Conservation (phyloP, 768 basidiomycete genomes). For the Suillus alpinus region DNA sequence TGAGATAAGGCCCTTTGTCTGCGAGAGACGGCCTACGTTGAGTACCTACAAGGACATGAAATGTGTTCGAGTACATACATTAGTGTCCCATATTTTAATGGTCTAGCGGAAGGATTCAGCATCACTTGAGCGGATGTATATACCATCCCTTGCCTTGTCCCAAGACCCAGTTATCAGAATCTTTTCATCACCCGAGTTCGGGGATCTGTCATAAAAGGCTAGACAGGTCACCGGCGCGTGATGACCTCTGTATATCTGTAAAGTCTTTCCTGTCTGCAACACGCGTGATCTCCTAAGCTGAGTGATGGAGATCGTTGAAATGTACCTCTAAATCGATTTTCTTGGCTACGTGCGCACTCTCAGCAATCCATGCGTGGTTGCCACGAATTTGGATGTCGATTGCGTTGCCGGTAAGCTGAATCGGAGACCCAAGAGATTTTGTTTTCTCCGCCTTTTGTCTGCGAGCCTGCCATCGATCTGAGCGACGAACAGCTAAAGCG, state of each 20-base stretch:
- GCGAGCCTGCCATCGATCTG: constrained; percentile 48
- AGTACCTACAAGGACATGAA: constrained; percentile 1
- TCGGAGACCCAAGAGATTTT: constrained; percentile 74
- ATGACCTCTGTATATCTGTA: constrained; percentile 79
- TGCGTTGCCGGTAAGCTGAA: constrained; percentile 73
- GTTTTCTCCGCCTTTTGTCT: constrained; percentile 68
- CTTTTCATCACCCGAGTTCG: constrained; percentile 39
- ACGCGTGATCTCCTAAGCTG: constrained; percentile 1
- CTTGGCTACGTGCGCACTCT: constrained; percentile 73
- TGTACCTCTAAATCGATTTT: constrained; percentile 76
- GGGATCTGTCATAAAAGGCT: constrained; percentile 53
- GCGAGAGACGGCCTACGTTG: constrained; percentile 7
- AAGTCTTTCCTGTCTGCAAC: constrained; percentile 73
- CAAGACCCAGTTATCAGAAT: constrained; percentile 89
- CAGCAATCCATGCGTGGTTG: constrained; percentile 80
- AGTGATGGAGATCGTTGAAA: background rate
- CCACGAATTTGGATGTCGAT: constrained; percentile 65
- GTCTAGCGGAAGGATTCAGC: constrained; percentile 46
- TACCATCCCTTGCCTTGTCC: constrained; percentile 63
- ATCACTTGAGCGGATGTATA: background rate
- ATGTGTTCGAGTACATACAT: constrained; percentile 39
- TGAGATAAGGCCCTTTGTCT: constrained; percentile 72
- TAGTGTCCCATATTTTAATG: constrained; percentile 82
- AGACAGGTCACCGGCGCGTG: constrained; percentile 86
- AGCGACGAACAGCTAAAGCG: background rate